Evolutionary conservation across 148 eudicot species (phyloP).

Genomic region (Vaccinium macrocarpon): DNA sequence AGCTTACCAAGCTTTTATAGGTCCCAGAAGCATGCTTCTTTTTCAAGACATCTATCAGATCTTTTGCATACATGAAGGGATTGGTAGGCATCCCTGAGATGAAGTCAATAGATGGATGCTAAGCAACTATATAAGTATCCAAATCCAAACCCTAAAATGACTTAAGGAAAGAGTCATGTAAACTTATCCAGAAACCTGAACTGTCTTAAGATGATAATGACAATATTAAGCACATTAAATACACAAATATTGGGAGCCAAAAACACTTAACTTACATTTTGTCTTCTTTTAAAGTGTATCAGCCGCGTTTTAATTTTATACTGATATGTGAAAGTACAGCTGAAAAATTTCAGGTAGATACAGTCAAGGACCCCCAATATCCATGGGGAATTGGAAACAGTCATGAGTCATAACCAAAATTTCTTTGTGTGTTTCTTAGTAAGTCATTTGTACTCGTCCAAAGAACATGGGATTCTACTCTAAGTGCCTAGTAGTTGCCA

Average conservation of each 20-base stretch:
- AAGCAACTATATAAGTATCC: background rate
- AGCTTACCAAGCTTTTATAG: constrained; percentile 80
- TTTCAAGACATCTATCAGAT: constrained; percentile 61
- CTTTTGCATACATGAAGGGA: constrained; percentile 76
- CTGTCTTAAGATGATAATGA: background rate
- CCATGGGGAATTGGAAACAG: background rate
- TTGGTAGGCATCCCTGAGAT: constrained; percentile 75
- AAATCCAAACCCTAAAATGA: too few species aligned
- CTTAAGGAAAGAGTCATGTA: too few species aligned
- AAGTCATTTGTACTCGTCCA: constrained; percentile 3
- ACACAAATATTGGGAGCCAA: background rate
- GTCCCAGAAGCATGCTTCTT: constrained; percentile 79
- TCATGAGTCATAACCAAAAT: background rate
- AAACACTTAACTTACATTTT: background rate
- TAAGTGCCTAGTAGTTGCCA: background rate
- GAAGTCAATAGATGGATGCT: background rate
- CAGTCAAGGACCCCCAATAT: background rate
- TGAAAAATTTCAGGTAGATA: background rate
- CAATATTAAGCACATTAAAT: background rate
- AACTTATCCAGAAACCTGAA: constrained; percentile 10
- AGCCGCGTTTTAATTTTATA: background rate
- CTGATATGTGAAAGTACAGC: background rate
- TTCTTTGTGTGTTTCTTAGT: background rate
- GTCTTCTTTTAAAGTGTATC: background rate
- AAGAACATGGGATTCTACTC: background rate